Base-by-base conservation (phyloP, 202 grass and related monocot species). In the Zizania palustris region DNA sequence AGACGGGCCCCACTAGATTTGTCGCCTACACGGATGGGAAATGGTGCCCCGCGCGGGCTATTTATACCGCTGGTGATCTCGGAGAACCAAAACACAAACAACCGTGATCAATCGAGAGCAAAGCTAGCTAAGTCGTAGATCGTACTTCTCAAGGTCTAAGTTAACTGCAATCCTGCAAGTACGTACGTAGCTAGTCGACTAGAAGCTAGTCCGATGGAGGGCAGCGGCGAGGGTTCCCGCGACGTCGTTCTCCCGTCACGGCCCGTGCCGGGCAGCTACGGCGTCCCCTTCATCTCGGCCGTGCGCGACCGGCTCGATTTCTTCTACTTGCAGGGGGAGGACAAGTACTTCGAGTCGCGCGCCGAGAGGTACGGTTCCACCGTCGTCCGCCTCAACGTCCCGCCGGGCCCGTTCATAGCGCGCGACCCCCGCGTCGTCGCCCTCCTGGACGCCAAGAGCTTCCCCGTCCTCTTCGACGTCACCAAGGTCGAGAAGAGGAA, bases 271-370 rank as follows among this genome's bases (percentile, higher is more conserved):
- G 90, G 93, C 6, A 83, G 71, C 83, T 97, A 88, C 54, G 93
- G 90, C 1, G 13, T 88, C 19, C 90, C 90, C 21, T 18, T 91
- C 66, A 22, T 93, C 42, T 86, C 88, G 3, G 69, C 85, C 7
- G 71, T 97, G 61, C 72, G 45, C 40, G 90, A 97, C 62, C 88
- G 93, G 19, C 88, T 91, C 18, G 76, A 97, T 65, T 97, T 97
- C 88, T 97, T 90, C 83, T 97, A 97, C 83, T 74, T 78, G 33
- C 80, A 97, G 79, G 93, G 93, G 4, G 83, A 87, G 61, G 86
- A 86, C 85, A 82, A 71, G 69, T 97, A 89, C 80, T 93, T 97
- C 83, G 83, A 88, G 85, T 90, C 90, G 34, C 88, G 85, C 22
- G 65, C 87, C 18, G 39, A 89, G 39, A 81, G 49, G 33, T 77